phyloP scores from a whole-genome alignment of 495 filamentous ascomycete species.

The Penicillium longicatenatum region DNA sequence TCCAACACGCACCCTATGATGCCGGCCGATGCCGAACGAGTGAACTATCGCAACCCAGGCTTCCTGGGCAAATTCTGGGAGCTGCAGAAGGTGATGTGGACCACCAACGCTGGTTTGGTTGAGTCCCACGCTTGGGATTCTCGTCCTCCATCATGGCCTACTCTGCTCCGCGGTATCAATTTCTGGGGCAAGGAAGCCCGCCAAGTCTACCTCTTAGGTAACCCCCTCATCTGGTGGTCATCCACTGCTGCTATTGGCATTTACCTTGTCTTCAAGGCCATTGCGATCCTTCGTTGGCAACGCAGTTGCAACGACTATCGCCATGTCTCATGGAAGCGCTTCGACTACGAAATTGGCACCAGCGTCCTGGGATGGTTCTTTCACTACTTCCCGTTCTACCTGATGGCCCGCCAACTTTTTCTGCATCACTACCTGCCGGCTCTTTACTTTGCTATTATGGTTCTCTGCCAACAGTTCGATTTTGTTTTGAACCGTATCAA shows the following conservation, averaged over 20 bases:
- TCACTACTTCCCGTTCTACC: constrained; percentile 96
- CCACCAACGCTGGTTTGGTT: constrained; percentile 91
- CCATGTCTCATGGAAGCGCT: constrained; percentile 81
- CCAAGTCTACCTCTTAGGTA: constrained; percentile 95
- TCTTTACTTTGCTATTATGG: constrained; percentile 90
- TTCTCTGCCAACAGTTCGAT: constrained; percentile 85
- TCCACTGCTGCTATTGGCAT: constrained; percentile 78
- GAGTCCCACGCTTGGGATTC: constrained; percentile 99
- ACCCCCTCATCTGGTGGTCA: constrained; percentile 94
- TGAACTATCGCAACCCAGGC: constrained; percentile 92
- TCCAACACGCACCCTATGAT: constrained; percentile 80
- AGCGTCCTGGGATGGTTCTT: constrained; percentile 91
- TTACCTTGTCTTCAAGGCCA: constrained; percentile 80
- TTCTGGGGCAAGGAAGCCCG: constrained; percentile 96
- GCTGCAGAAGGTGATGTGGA: constrained; percentile 99
- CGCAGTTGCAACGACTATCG: constrained; percentile 85
- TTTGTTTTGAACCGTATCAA: constrained; percentile 73
- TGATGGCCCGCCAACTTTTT: constrained; percentile 98
- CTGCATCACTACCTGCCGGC: constrained; percentile 97
- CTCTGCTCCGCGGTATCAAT: constrained; percentile 94
- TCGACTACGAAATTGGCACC: constrained; percentile 94
- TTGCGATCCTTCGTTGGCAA: constrained; percentile 92
- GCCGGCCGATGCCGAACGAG: constrained; percentile 75
- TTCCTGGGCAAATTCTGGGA: constrained; percentile 99
- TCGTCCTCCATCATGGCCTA: constrained; percentile 89